A percentile compares a stretch with the other conserved stretches of the same genome.
Evolutionary conservation across 202 grass and related monocot genomes (phyloP).

Genomic region (Cymbopogon flexuosus): DNA sequence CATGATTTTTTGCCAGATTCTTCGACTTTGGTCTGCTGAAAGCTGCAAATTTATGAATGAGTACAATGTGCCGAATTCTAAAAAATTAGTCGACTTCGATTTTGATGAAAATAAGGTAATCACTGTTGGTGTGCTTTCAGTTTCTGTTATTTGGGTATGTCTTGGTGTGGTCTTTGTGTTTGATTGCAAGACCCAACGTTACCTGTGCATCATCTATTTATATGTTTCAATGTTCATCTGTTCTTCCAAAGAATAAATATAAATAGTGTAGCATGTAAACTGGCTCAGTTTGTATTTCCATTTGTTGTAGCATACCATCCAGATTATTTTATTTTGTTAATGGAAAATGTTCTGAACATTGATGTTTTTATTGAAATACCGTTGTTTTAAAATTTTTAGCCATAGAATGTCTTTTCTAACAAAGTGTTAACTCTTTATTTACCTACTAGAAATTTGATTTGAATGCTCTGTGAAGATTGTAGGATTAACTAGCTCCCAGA

Average conservation of each 20-base stretch:
- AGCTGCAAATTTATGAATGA: conserved; percentile 74
- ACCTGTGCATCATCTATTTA: not conserved
- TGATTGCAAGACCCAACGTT: not conserved
- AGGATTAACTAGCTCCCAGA: conserved; percentile 60
- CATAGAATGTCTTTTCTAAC: not conserved
- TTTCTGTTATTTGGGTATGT: conserved; percentile 13
- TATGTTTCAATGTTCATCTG: not conserved
- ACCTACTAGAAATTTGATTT: not conserved
- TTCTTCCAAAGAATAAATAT: not conserved
- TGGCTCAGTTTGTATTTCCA: not conserved
- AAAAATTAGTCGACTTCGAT: conserved; percentile 64
- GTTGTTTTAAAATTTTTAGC: not conserved
- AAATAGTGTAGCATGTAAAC: not conserved
- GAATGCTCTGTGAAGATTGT: conserved; percentile 68
- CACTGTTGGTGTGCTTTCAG: not conserved
- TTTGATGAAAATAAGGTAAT: conserved; percentile 99
- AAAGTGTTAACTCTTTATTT: conserved; percentile 5
- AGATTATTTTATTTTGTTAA: conserved; percentile 2
- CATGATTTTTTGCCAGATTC: conserved; percentile 40
- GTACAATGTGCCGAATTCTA: conserved; percentile 55
- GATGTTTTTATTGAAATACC: conserved; percentile 4
- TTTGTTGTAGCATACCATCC: conserved; percentile 1
- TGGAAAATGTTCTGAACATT: not conserved
- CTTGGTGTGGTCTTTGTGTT: not conserved
- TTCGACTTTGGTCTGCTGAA: conserved; percentile 89